Evolutionary conservation across 116 monocot genomes (phyloP), one percentile per base, ranked within the genome.

Genomic region (Papilionanthe hybrid): DNA sequence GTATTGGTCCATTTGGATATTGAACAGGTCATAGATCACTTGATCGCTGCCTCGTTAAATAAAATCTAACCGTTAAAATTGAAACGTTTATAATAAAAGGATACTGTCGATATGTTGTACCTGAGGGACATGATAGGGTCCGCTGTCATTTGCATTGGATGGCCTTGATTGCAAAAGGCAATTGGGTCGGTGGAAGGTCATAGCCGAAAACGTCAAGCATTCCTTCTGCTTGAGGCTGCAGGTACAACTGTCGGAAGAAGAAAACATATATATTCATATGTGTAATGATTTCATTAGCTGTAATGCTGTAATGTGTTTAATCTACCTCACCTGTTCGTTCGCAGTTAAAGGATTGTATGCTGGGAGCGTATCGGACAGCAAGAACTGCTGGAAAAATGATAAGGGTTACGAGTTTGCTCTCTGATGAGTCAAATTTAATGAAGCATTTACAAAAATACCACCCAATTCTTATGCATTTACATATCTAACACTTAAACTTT

Each of bases 101-200:
- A 0, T 0, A 23, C 55, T 5, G 44, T 4, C 11, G 5, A 69
- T 42, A 56, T 18, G 11, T 8, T 55, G 56, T 77, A 92, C 90
- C 92, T 83, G 50, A 90, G 72, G 7, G 84, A 43, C 72, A 88
- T 55, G 42, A 88, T 28, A 37, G 82, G 83, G 37, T 93, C 88
- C n/a, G 85, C 80, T 20, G 55, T 56, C 9, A 86, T 72, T 58
- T 79, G 88, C 17, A 87, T 76, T 5, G 79, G 86, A 15, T 87
- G 81, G 28, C 6, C 60, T 0, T 80, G 56, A 79, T 83, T 85
- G 8, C 75, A 42, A 5, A 55, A 23, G 5, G 47, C 75, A 0
- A 87, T 87, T 4, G 83, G 60, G 30, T 81, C 22, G 84, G 79
- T 13, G 77, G 69, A 42, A 86, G 48, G 7, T 90, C 90, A 27